phyloP scores from a whole-genome alignment of 116 monocot species.

The Papilionanthe hybrid region DNA sequence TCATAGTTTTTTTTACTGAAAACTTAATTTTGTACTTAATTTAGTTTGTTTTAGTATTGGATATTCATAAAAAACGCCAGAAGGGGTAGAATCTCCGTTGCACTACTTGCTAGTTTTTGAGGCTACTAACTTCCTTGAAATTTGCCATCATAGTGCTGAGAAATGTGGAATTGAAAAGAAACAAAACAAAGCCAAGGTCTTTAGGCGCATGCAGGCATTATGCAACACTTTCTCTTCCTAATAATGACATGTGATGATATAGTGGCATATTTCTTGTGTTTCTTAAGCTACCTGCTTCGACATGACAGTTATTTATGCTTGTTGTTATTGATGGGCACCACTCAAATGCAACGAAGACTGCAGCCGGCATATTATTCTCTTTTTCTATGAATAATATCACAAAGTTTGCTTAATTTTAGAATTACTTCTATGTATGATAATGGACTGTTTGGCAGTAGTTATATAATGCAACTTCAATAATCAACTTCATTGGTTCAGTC shows the following conservation, averaged over 20 bases:
- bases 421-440: neutral
- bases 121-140: neutral
- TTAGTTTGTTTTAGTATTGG: too few species aligned
- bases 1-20: too few species aligned
- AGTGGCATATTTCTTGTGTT: neutral
- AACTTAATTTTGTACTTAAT: too few species aligned
- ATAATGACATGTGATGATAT: too few species aligned
- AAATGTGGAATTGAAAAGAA: neutral
- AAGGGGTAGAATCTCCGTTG: neutral
- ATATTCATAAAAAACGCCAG: too few species aligned
- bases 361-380: neutral
- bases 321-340: neutral
- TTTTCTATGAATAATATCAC: neutral
- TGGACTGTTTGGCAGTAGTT: neutral
- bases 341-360: too few species aligned
- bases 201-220: neutral
- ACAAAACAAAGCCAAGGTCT: neutral
- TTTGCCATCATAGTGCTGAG: neutral
- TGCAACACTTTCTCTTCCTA: too few species aligned
- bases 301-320: neutral
- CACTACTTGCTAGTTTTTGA: neutral
- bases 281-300: neutral
- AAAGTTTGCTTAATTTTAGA: neutral
- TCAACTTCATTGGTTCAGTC: neutral
- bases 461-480: neutral